Percentiles rank a stretch among this genome's conserved stretches.
phyloP scores from a whole-genome alignment of 805 yeast genomes.

The Torulaspora quercuum region DNA sequence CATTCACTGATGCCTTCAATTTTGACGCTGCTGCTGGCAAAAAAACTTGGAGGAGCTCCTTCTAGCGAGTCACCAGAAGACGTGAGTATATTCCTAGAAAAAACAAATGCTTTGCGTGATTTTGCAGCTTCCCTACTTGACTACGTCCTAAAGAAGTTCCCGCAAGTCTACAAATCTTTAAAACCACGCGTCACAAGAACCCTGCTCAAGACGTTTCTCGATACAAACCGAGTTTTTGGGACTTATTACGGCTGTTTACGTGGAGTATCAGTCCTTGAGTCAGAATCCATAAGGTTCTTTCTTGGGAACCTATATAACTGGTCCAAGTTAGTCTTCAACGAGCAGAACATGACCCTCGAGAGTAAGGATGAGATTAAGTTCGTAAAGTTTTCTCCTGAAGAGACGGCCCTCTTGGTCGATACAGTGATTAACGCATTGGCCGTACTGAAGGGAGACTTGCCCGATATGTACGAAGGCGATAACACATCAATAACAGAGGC shows the following conservation, averaged over 20 bases:
- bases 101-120: conserved; percentile 66
- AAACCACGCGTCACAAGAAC: conserved; percentile 95
- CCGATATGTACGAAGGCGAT: conserved; percentile 34
- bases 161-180: conserved; percentile 80
- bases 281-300: conserved; percentile 81
- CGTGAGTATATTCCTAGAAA: conserved; percentile 38
- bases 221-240: conserved; percentile 76
- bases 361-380: conserved; percentile 19
- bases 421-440: conserved; percentile 55
- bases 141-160: conserved; percentile 74
- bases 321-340: conserved; percentile 57
- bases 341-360: conserved; percentile 27
- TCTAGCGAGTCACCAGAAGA: conserved; percentile 28
- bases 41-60: conserved; percentile 64
- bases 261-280: conserved; percentile 80
- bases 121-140: conserved; percentile 81
- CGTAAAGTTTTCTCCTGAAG: conserved; percentile 41
- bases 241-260: conserved; percentile 89
- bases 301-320: conserved; percentile 83
- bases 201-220: conserved; percentile 82
- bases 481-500: conserved; percentile 39
- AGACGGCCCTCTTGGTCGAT: conserved; percentile 47
- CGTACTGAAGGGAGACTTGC: conserved; percentile 41
- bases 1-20: conserved; percentile 98
- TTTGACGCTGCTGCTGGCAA: conserved; percentile 82